These are phyloP conservation scores for Cytospora schulzeri DNA, from an alignment of 2,329 filamentous ascomycete species.

Conservation along the genomic window DNA sequence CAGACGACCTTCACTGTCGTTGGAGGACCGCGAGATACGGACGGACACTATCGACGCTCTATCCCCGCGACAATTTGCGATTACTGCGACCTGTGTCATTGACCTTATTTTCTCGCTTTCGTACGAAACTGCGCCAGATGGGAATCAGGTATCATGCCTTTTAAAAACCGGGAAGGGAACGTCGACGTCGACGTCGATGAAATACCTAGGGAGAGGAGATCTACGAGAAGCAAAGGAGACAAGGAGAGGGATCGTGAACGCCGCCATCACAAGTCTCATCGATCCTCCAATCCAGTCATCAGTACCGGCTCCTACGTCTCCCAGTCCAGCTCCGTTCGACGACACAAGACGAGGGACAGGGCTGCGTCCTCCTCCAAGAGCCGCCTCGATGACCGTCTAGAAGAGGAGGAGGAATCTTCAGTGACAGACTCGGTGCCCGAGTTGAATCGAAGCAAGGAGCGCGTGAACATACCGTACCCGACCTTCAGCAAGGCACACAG, in stretches of 20 bases:
- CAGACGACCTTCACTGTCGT: background rate
- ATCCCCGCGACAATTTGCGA: background rate
- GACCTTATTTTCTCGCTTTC: background rate
- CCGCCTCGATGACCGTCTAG: slow-evolving; percentile 27
- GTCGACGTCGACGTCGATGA: slow-evolving; percentile 26
- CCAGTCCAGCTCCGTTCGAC: slow-evolving; percentile 38
- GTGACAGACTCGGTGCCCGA: slow-evolving; percentile 55
- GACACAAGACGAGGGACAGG: slow-evolving; percentile 31
- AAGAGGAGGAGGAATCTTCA: slow-evolving; percentile 34
- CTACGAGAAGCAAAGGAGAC: slow-evolving; percentile 28
- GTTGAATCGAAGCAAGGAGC: slow-evolving; percentile 46
- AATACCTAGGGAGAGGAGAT: slow-evolving; percentile 30
- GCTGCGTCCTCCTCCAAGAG: slow-evolving; percentile 25
- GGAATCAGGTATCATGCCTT: slow-evolving; percentile 26
- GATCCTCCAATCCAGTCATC: slow-evolving; percentile 44
- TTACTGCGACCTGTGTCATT: background rate
- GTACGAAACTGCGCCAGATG: slow-evolving; percentile 15
- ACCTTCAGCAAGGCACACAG: slow-evolving; percentile 88
- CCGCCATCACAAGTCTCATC: slow-evolving; percentile 46
- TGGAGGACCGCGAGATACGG: background rate
- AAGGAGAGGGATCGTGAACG: slow-evolving; percentile 40
- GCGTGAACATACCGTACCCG: slow-evolving; percentile 70
- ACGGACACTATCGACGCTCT: background rate
- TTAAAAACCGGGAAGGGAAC: slow-evolving; percentile 31
- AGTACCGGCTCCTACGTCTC: slow-evolving; percentile 42